These are phyloP conservation scores for Cytospora leucostoma DNA, from an alignment of 2,329 filamentous ascomycete genomes.

Conservation along the genomic window DNA sequence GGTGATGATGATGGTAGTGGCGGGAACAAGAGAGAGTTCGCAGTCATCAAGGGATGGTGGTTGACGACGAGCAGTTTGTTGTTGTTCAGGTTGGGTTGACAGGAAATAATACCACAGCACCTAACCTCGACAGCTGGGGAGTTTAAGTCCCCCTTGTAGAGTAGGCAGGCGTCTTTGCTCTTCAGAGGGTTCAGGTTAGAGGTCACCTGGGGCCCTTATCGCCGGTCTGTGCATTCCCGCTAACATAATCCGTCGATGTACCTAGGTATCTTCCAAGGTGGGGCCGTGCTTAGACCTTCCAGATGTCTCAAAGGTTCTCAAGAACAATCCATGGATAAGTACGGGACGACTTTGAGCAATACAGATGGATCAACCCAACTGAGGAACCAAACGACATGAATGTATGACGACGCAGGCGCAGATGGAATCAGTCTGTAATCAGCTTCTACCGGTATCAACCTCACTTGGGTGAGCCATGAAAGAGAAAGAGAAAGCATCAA, in stretches of 20 bases:
- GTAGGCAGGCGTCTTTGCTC: background rate
- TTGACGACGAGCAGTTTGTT: too few species aligned
- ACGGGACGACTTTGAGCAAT: background rate
- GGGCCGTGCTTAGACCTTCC: background rate
- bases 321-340: background rate
- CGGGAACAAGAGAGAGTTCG: background rate
- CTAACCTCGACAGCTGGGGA: background rate
- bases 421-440: background rate
- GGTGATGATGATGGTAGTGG: background rate
- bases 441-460: background rate
- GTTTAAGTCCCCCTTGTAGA: background rate
- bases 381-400: background rate
- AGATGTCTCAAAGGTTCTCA: too few species aligned
- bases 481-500: background rate
- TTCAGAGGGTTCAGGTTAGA: constrained; percentile 3
- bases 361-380: background rate
- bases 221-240: constrained; percentile 11
- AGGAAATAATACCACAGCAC: too few species aligned
- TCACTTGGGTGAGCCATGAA: background rate
- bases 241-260: background rate
- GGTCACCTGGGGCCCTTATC: too few species aligned
- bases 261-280: background rate
- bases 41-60: background rate
- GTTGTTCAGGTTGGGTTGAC: background rate
- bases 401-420: background rate